Percentiles rank a stretch among this genome's conserved stretches.
phyloP scores from a whole-genome alignment of 169 alveolate genomes.

The Plasmodium sp. region DNA sequence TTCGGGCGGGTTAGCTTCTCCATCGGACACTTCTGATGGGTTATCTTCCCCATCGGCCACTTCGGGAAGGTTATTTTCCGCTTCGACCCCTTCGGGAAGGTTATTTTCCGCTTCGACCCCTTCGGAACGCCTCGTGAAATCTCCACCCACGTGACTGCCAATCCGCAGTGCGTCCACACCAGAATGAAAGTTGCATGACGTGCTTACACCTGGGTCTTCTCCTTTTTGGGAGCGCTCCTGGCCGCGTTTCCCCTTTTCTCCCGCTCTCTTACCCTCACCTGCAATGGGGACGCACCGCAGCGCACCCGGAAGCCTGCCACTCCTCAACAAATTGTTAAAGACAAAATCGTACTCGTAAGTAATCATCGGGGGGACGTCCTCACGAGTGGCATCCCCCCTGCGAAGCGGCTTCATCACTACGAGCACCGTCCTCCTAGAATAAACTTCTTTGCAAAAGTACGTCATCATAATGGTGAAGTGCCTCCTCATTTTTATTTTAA shows the following conservation, averaged over 20 bases:
- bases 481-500: constrained; percentile 18
- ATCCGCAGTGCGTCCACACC: not conserved
- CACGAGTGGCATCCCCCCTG: not conserved
- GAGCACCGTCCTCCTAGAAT: constrained; percentile 1
- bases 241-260: not conserved
- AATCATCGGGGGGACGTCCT: not conserved
- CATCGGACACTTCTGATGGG: too few species aligned
- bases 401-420: constrained; percentile 7
- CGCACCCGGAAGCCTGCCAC: not conserved
- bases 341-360: constrained; percentile 21
- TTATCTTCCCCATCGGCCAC: not conserved
- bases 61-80: not conserved
- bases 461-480: constrained; percentile 29
- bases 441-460: constrained; percentile 18
- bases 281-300: not conserved
- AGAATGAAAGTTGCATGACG: not conserved
- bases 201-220: not conserved
- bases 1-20: too few species aligned
- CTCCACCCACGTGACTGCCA: not conserved
- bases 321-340: constrained; percentile 8
- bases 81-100: not conserved
- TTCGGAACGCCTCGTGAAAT: not conserved
- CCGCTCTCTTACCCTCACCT: not conserved
- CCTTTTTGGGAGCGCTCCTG: not conserved
- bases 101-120: not conserved